Evolutionary conservation across 2,329 filamentous ascomycete genomes (phyloP), one percentile per base, ranked within the genome.

Genomic region (Tolypocladium cylindrosporum): DNA sequence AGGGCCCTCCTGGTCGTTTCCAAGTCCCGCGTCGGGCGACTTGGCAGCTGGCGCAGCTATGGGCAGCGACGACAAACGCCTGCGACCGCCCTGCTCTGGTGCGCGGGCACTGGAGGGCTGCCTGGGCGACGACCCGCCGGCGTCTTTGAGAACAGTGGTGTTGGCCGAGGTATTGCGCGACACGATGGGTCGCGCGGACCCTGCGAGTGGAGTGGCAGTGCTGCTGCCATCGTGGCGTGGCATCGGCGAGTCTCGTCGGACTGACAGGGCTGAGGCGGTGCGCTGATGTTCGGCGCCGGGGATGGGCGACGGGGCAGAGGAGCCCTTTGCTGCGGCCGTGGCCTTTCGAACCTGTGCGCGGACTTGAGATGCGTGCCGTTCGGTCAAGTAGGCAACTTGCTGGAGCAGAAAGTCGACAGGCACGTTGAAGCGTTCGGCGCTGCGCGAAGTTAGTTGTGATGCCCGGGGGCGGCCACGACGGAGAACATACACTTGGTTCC

Each of bases 321-420:
- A 84, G 58, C 80, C 80, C 56, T 80, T 79, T 27, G 77, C 79
- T 3, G 79, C 78, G 8, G 80, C 80, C 3, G 82, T 84, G 50
- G 87, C 84, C 68, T 88, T 94, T 61, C 89, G 85, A 77, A 97
- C 91, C 74, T 97, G 91, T 24, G 89, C 91, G 63, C 90, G 85
- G 54, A 97, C 90, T 70, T 97, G 91, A 0, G 90, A 89, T 36
- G 95, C 83, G 74, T 97, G 91, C 55, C 90, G 82, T 70, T 97
- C 92, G 68, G 94, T 96, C 7, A 97, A 83, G 83, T 91, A 96
- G 71, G 91, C 91, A 62, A 91, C 91, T 73, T 99, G 91, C 69
- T 96, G 90, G 19, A 97, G 83, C 39, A 99, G 81, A 68, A 97
- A 97, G 45, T 91, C 82, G 59, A 95, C 84, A 34, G 90, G 88